Base-by-base conservation (phyloP, 83 land plant species). In the Isoetes engelmannii region DNA sequence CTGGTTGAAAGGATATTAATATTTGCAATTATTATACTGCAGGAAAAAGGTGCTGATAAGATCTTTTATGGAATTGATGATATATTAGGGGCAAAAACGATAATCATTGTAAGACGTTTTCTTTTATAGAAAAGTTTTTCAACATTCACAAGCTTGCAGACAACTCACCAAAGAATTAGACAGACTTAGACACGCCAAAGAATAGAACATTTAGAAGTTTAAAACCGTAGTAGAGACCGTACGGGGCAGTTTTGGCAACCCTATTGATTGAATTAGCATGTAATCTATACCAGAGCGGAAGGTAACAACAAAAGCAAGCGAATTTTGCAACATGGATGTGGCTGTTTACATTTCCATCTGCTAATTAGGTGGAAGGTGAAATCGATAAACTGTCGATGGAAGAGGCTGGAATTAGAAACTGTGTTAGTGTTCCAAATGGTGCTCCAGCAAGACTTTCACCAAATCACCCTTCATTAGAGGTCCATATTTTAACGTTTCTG, bases 1-100 rank as follows among this genome's bases (percentile, higher is more conserved):
- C 12, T 51, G 54, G 54, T 3, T 51, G n/a, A 51, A 51, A 51
- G 12, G 12, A 51, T 15, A 51, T 1, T 51, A 12, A n/a, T 51
- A 51, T 51, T 51, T 51, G 54, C 15, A n/a, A 10, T 51, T 49
- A 49, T 49, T 12, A 51, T 12, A 51, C 54, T 51, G 54, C 54
- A 51, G 54, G 54, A 51, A 3, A 51, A 51, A n/a, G 54, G 54
- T 51, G 54, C n/a, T 51, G 54, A 51, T 10, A 51, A 51, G 54
- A n/a, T 51, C n/a, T 15, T 51, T 15, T 51, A 51, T 51, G 54
- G 54, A 10, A 12, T 51, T 10, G 54, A 51, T 15, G 54, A 51
- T 51, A 51, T 51, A 51, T 0, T 12, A 51, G 15, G n/a, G 12
- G 54, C 15, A n/a, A 51, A 51, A n/a, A n/a, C 12, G 54, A 51